Conservation (phyloP, 1,284 basidiomycete genomes). For the Austroboletus novae-zelandiae region DNA sequence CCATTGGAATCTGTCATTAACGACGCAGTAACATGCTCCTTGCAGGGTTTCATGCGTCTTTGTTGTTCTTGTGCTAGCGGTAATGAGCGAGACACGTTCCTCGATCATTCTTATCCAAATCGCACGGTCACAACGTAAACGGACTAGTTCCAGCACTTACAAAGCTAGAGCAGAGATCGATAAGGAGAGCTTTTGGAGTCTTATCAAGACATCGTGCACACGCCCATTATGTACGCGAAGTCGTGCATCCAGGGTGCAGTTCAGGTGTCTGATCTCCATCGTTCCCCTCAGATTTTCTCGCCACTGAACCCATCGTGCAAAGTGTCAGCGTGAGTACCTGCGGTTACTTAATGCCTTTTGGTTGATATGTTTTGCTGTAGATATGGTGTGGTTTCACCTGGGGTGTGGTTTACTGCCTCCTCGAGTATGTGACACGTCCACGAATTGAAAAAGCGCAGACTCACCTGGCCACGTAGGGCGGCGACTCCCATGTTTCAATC, state of each 20-base stretch:
- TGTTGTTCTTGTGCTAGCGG: constrained; percentile 42
- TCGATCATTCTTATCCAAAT: constrained; percentile 59
- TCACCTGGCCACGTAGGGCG: constrained; percentile 40
- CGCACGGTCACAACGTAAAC: constrained; percentile 57
- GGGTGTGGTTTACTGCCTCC: constrained; percentile 72
- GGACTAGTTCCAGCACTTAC: constrained; percentile 59
- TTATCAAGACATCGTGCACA: constrained; percentile 68
- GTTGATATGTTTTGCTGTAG: constrained; percentile 32
- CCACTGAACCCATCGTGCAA: constrained; percentile 75
- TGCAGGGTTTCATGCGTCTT: constrained; percentile 45
- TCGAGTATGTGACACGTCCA: constrained; percentile 46
- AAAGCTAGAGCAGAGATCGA: constrained; percentile 66
- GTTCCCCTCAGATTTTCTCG: constrained; percentile 47
- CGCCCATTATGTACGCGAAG: constrained; percentile 59
- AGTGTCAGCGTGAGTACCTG: constrained; percentile 59
- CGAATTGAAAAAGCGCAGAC: background rate
- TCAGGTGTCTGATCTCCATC: background rate
- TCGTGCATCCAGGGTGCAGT: background rate
- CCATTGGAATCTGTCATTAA: too few species aligned
- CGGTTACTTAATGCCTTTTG: background rate
- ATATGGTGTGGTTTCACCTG: constrained; percentile 77
- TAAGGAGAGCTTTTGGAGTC: constrained; percentile 46
- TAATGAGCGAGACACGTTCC: constrained; percentile 64
- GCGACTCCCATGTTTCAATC: constrained; percentile 58
- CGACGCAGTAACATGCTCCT: background rate